Evolutionary conservation across 2,329 filamentous ascomycete species (phyloP), one percentile per base, ranked within the genome.

Genomic region (Coniochaeta sp.): DNA sequence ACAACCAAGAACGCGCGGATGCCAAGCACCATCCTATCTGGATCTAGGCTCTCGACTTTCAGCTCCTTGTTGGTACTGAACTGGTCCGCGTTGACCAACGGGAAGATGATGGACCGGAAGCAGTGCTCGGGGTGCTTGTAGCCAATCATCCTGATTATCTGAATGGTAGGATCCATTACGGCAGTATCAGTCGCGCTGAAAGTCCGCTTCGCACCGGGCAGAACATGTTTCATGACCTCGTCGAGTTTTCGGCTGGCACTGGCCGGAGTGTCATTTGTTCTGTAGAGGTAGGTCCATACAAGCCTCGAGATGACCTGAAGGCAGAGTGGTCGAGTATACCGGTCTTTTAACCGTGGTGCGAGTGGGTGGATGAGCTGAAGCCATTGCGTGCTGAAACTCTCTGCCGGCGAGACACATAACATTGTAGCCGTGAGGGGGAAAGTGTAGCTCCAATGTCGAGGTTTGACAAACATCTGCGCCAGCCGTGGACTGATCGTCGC

Each of bases 21-120:
- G 3, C 91, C 94, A 59, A 99, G 88, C n/a, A 97, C 92, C 71
- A 96, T 95, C 61, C 89, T 87, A 64, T 99, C 95, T 0, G 95
- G 94, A 56, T 99, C 94, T 55, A 99, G 78, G 63, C 95, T 89
- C 63, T 97, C 94, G 26, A 96, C 87, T 63, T 83, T 91, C 38
- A 94, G 72, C 42, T 96, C 89, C 61, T 85, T 78, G 57, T 89
- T 74, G 16, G 84, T 82, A 26, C 81, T 77, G 64, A 96, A 94
- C n/a, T 91, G 74, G 50, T 96, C 92, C 1, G 91, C 90, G 64
- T 95, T 96, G 63, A 99, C 87, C 32, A 99, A 73, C 3, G 92
- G 94, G 60, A 96, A 97, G n/a, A 99, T 89, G 57, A 97, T 87
- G 46, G 78, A 89, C 58, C 86, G 82, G 68, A 97, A 96, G 68